phyloP scores from a whole-genome alignment of 179 eudicot species.

The Patellifolia procumbens region DNA sequence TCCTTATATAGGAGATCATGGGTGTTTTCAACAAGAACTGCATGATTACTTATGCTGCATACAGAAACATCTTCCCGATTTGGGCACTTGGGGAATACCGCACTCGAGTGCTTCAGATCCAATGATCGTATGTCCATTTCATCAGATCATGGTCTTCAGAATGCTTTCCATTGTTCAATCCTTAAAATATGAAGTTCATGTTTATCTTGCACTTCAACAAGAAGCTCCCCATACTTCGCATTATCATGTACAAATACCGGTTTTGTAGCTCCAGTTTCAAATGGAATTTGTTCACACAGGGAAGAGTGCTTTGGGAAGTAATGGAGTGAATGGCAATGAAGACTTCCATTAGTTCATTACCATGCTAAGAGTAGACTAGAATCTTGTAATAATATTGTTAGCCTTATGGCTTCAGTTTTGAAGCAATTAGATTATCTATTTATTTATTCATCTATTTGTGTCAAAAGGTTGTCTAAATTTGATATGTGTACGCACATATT shows the following conservation, averaged over 20 bases:
- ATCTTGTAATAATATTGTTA: not conserved
- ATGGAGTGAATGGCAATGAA: not conserved
- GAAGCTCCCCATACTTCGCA: not conserved
- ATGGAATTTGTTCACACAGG: not conserved
- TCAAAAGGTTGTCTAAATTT: too few species aligned
- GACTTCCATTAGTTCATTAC: not conserved
- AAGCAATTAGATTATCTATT: not conserved
- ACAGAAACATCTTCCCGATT: constrained; percentile 81
- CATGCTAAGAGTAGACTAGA: not conserved
- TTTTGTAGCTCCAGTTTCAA: not conserved
- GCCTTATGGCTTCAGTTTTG: not conserved
- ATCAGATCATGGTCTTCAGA: not conserved
- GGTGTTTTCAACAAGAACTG: constrained; percentile 95
- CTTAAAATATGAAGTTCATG: not conserved
- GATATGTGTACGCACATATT: too few species aligned
- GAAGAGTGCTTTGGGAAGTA: not conserved
- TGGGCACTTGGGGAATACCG: constrained; percentile 97
- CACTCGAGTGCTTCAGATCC: constrained; percentile 45
- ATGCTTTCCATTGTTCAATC: constrained; percentile 9
- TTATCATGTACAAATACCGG: not conserved
- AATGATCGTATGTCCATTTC: constrained; percentile 19
- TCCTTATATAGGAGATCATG: constrained; percentile 70
- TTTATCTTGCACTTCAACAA: not conserved
- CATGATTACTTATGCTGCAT: constrained; percentile 92
- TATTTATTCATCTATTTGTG: too few species aligned